These are phyloP conservation scores for Triticum urartu DNA, from an alignment of 176 grass and related monocot genomes.

Conservation along the genomic window DNA sequence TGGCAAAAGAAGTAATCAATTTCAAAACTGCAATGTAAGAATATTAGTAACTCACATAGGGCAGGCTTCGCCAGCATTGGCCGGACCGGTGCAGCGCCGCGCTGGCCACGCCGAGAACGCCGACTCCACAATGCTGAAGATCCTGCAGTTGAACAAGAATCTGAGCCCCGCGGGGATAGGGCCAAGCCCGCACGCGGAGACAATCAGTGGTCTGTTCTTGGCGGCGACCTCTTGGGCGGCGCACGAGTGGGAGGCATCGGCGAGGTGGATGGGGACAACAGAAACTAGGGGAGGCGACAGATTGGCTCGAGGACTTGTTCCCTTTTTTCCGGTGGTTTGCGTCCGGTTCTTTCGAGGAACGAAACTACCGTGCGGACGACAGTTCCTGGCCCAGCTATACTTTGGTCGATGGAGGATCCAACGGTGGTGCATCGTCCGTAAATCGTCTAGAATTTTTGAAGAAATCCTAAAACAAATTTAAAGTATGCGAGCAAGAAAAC, in stretches of 20 bases:
- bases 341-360: too few relatives aligned
- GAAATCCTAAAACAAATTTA: too few relatives aligned
- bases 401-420: too few relatives aligned
- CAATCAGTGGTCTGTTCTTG: conserved; percentile 48
- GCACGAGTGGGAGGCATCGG: conserved; percentile 67
- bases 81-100: conserved; percentile 58
- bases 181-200: conserved; percentile 82
- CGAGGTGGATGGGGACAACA: conserved; percentile 46
- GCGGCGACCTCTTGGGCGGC: conserved; percentile 50
- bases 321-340: too few relatives aligned
- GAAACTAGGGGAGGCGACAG: too few relatives aligned
- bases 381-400: too few relatives aligned
- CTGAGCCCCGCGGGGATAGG: conserved; percentile 74
- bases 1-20: background rate
- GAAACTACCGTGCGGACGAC: too few relatives aligned
- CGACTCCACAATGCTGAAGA: conserved; percentile 68
- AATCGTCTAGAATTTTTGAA: too few relatives aligned
- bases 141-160: conserved; percentile 62
- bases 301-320: too few relatives aligned
- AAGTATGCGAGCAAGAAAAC: too few relatives aligned
- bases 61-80: conserved; percentile 53
- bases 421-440: too few relatives aligned
- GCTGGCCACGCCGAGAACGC: conserved; percentile 69
- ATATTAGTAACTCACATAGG: conserved; percentile 34
- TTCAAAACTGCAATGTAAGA: background rate